A percentile compares a stretch with the other conserved stretches of the same genome.
phyloP scores from a whole-genome alignment of 805 yeast genomes.

The Priceomyces castillae region DNA sequence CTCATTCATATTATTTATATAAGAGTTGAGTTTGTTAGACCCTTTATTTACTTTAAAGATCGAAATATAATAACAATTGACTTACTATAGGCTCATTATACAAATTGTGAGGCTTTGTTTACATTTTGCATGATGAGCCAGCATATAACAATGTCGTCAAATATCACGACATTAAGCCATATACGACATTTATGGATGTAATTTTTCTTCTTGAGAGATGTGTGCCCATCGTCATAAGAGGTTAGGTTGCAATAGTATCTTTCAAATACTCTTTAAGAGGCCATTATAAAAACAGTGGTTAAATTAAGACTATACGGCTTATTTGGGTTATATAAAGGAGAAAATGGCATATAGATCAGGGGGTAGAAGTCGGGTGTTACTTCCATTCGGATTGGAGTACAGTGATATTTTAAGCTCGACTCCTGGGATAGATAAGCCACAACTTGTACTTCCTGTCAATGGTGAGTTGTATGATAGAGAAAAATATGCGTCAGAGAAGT shows the following conservation, averaged over 20 bases:
- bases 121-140: constrained; percentile 6
- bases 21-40: background rate
- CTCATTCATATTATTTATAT: background rate
- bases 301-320: background rate
- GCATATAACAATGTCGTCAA: constrained; percentile 5
- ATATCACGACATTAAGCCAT: too few species aligned
- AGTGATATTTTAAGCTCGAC: constrained; percentile 48
- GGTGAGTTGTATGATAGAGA: constrained; percentile 55
- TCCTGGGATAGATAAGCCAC: constrained; percentile 38
- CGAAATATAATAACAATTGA: background rate
- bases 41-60: background rate
- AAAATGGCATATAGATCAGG: constrained; percentile 57
- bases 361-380: constrained; percentile 41
- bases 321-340: background rate
- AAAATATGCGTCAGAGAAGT: constrained; percentile 50
- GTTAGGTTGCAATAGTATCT: background rate
- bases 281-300: background rate
- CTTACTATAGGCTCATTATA: background rate
- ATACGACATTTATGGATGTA: constrained; percentile 1
- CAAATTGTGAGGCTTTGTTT: constrained; percentile 5
- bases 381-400: constrained; percentile 75
- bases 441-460: constrained; percentile 60
- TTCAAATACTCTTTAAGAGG: background rate
- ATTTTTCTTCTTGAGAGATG: background rate
- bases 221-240: background rate